Base-by-base conservation (phyloP, 176 grass and related monocot species). In the Thalia dealbata region DNA sequence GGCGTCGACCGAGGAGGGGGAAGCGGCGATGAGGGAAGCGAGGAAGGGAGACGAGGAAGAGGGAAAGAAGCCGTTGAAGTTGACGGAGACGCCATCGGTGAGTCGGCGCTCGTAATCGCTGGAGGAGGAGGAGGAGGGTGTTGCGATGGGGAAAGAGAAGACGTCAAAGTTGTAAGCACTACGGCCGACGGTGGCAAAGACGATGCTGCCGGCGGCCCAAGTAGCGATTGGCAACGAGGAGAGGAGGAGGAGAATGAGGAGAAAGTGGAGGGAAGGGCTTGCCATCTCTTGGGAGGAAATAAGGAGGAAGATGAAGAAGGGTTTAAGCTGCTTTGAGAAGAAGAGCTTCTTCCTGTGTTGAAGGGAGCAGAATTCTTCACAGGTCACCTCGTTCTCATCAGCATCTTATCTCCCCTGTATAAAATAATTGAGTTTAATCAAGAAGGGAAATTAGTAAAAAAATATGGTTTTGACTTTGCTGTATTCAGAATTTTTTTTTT, bases 51-150 rank as follows among this genome's bases (percentile, higher is more conserved):
- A 78, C 5, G 23, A 69, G 8, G 83, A 62, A 15, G 93, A 80
- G 45, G 82, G 82, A 75, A 97, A 97, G 81, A 88, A 87, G 65
- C 87, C 89, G 73, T 97, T 97, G 84, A 84, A 97, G 76, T 92
- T 92, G 81, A 92, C 85, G 68, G 89, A 97, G 70, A 79, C 61
- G 65, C 89, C 87, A 48, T 97, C 93, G 6, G 89, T 90, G 73
- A 92, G 89, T 62, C 76, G 85, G 61, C 75, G n/a, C 73, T 92
- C 92, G n/a, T 61, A 5, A 10, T 52, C 0, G 46, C 19, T 73
- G 29, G 15, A 10, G 15, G 5, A 2, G 74, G 18, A 48, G 1
- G 43, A 2, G 64, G 29, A 1, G 1, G 45, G 11, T 8, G 64
- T 26, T 4, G 66, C 0, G 46, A 88, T 55, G 23, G 85, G 83